These are phyloP conservation scores for Amanita subjunquillea DNA, from an alignment of 768 basidiomycete species.

Conservation along the genomic window DNA sequence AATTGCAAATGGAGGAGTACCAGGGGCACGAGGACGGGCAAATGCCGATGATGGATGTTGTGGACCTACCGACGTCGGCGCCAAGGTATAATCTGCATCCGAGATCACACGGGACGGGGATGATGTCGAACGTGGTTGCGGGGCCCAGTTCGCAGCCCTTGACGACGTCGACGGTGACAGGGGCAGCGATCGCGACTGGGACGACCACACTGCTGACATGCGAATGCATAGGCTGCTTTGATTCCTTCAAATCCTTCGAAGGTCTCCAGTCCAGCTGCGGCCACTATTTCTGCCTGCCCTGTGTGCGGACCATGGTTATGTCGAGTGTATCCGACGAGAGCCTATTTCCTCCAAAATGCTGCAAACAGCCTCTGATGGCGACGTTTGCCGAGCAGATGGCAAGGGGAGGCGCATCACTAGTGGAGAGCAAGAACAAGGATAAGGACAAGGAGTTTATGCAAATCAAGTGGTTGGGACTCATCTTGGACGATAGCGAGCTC, in stretches of 20 bases:
- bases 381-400: not conserved
- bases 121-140: not conserved
- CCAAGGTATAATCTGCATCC: not conserved
- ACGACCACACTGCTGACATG: constrained; percentile 4
- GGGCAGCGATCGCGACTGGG: no score
- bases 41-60: not conserved
- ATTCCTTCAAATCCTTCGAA: constrained; percentile 13
- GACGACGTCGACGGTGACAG: not conserved
- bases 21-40: not conserved
- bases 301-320: constrained; percentile 30
- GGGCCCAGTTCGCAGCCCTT: not conserved
- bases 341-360: constrained; percentile 43
- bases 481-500: not conserved
- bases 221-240: constrained; percentile 32
- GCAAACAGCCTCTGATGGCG: constrained; percentile 12
- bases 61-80: not conserved
- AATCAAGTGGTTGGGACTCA: not conserved
- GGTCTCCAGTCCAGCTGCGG: constrained; percentile 30
- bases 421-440: not conserved
- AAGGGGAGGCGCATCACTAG: not conserved
- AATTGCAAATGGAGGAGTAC: constrained; percentile 1
- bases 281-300: constrained; percentile 36
- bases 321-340: constrained; percentile 36
- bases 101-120: not conserved
- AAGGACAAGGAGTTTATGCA: not conserved